Conservation (phyloP, 257 asterid genomes). For the Handroanthus guayacan region DNA sequence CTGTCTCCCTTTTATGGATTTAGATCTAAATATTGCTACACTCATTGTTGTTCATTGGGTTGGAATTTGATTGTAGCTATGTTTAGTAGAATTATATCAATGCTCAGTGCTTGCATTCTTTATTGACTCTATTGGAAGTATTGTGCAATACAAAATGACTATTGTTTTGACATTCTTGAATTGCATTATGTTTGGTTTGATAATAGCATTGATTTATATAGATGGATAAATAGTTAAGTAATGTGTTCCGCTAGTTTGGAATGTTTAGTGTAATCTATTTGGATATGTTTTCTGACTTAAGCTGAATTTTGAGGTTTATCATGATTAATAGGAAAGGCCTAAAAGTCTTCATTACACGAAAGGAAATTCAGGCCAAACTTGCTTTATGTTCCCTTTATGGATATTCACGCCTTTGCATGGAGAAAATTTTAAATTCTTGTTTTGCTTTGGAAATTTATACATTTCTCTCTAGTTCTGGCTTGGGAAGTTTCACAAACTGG, state of each 20-base stretch:
- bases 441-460: constrained; percentile 6
- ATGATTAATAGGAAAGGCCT: too few relatives aligned
- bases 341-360: constrained; percentile 14
- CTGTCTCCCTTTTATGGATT: not conserved
- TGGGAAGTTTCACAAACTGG: constrained; percentile 40
- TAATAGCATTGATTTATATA: too few relatives aligned
- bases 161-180: too few relatives aligned
- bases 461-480: constrained; percentile 19
- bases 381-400: constrained; percentile 14
- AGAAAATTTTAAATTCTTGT: not conserved
- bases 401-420: not conserved
- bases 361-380: constrained; percentile 47
- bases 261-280: too few relatives aligned
- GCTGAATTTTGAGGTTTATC: too few relatives aligned
- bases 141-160: not conserved
- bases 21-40: constrained; percentile 24
- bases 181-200: too few relatives aligned
- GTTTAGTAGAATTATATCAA: not conserved
- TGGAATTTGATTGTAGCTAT: not conserved
- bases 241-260: too few relatives aligned
- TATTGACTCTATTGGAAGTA: not conserved
- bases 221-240: too few relatives aligned
- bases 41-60: not conserved
- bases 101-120: not conserved
- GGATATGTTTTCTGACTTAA: too few relatives aligned